phyloP scores from a whole-genome alignment of 495 filamentous ascomycete genomes.

The Cetradonia linearis region DNA sequence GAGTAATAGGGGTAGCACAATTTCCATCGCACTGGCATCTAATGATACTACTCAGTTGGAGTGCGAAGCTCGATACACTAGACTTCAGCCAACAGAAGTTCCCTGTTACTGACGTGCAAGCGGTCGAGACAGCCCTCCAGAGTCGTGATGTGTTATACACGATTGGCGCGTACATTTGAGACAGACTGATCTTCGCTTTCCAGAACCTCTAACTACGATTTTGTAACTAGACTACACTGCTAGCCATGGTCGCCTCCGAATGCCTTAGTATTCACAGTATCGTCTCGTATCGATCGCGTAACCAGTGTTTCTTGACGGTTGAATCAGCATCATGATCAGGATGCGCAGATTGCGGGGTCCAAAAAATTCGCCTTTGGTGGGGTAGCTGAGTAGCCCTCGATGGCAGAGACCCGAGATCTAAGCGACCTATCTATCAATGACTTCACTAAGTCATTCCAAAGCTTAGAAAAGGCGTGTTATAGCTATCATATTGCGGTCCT shows the following conservation, averaged over 20 bases:
- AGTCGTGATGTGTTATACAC: neutral
- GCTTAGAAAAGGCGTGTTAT: neutral
- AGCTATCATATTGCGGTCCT: neutral
- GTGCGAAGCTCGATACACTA: too few relatives aligned
- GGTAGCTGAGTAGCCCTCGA: neutral
- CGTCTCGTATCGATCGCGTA: neutral
- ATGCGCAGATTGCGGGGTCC: constrained; percentile 4
- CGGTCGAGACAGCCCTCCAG: too few relatives aligned
- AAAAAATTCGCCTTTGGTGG: constrained; percentile 6
- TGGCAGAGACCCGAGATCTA: neutral
- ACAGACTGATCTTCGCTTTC: neutral
- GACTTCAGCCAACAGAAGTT: too few relatives aligned
- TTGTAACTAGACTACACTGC: too few relatives aligned
- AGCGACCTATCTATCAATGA: constrained; percentile 9
- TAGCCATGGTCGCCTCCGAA: neutral
- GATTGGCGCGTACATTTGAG: neutral
- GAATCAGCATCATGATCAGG: neutral
- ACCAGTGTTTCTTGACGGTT: neutral
- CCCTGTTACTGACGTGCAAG: too few relatives aligned
- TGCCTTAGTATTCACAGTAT: neutral
- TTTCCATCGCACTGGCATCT: too few relatives aligned
- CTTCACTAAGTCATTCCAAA: constrained; percentile 10
- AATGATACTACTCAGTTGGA: neutral
- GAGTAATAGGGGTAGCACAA: too few relatives aligned
- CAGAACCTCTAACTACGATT: too few relatives aligned